Percentiles rank a stretch among this genome's conserved stretches.
Conservation (phyloP, 805 yeast species). For the Spathaspora boniae region DNA sequence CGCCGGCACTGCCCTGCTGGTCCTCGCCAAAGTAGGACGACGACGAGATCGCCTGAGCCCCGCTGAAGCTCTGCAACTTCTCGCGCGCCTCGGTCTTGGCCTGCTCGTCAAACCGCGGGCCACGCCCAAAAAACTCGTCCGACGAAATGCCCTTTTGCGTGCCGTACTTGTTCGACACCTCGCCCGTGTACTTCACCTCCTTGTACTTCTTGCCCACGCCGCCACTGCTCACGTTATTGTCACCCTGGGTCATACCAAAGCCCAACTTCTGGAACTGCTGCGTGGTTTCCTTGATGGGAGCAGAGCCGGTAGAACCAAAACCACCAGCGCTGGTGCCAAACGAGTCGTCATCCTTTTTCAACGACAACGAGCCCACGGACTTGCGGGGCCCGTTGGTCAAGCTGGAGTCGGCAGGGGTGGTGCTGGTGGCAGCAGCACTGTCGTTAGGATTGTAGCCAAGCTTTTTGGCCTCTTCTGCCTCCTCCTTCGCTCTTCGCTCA, state of each 20-base stretch:
- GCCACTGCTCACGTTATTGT: constrained; percentile 38
- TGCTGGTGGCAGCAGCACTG: constrained; percentile 6
- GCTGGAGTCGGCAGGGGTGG: not conserved
- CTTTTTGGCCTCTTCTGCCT: constrained; percentile 63
- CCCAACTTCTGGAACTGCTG: constrained; percentile 81
- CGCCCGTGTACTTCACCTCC: constrained; percentile 67
- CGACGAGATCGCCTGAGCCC: constrained; percentile 89
- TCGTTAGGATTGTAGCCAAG: constrained; percentile 49
- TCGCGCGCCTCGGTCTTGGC: constrained; percentile 76
- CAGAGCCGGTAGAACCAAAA: constrained; percentile 5
- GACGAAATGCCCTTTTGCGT: constrained; percentile 92
- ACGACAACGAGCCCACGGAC: constrained; percentile 13
- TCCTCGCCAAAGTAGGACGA: constrained; percentile 89
- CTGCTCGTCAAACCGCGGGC: constrained; percentile 67
- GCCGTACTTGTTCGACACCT: constrained; percentile 75
- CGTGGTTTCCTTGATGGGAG: constrained; percentile 47
- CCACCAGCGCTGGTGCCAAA: not conserved
- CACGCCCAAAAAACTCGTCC: constrained; percentile 90
- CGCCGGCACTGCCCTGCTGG: constrained; percentile 36
- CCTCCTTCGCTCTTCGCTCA: constrained; percentile 77
- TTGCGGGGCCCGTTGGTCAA: constrained; percentile 11
- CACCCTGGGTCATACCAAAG: constrained; percentile 80
- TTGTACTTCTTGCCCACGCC: constrained; percentile 38
- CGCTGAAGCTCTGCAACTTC: constrained; percentile 78
- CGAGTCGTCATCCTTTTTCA: constrained; percentile 1